These are phyloP conservation scores for Didymella lethalis DNA, from an alignment of 2,329 filamentous ascomycete genomes.

Conservation along the genomic window DNA sequence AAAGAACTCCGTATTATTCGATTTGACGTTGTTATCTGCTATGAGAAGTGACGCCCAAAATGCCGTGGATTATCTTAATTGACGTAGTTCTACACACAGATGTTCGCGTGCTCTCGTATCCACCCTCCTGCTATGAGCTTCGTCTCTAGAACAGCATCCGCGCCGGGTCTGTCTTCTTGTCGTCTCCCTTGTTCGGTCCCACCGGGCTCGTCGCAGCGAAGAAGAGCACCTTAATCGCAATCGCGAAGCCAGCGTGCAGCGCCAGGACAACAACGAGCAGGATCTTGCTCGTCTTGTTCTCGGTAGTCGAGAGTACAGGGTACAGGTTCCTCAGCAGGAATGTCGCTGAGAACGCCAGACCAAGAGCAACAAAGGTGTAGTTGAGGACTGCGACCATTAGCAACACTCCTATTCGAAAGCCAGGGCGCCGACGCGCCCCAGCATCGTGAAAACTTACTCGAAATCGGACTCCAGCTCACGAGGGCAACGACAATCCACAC, in stretches of 20 bases:
- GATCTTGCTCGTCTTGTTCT: slow-evolving; percentile 88
- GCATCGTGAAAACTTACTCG: slow-evolving; percentile 54
- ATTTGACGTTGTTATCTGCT: no score
- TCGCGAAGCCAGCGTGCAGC: slow-evolving; percentile 86
- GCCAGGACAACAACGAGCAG: slow-evolving; percentile 83
- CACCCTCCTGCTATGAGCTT: no score
- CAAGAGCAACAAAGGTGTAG: slow-evolving; percentile 87
- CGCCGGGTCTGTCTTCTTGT: slow-evolving; percentile 32
- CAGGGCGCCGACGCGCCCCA: background rate
- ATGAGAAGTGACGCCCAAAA: background rate
- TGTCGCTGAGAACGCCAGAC: slow-evolving; percentile 49
- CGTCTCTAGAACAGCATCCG: slow-evolving; percentile 28
- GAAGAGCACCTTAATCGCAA: slow-evolving; percentile 96
- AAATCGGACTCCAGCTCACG: slow-evolving; percentile 87
- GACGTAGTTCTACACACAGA: no score
- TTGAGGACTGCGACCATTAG: slow-evolving; percentile 69
- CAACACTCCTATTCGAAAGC: background rate
- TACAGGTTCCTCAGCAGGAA: slow-evolving; percentile 55
- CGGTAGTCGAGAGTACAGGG: slow-evolving; percentile 90
- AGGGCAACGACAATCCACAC: slow-evolving; percentile 96
- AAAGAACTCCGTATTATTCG: no score
- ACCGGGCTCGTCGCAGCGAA: slow-evolving; percentile 70
- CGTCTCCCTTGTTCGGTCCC: slow-evolving; percentile 37
- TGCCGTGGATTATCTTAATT: background rate
- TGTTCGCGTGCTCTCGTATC: no score